A percentile compares a stretch with the other conserved stretches of the same genome.
These are phyloP conservation scores for Fomitopsis pulvina DNA, from an alignment of 768 basidiomycete species.

Conservation along the genomic window DNA sequence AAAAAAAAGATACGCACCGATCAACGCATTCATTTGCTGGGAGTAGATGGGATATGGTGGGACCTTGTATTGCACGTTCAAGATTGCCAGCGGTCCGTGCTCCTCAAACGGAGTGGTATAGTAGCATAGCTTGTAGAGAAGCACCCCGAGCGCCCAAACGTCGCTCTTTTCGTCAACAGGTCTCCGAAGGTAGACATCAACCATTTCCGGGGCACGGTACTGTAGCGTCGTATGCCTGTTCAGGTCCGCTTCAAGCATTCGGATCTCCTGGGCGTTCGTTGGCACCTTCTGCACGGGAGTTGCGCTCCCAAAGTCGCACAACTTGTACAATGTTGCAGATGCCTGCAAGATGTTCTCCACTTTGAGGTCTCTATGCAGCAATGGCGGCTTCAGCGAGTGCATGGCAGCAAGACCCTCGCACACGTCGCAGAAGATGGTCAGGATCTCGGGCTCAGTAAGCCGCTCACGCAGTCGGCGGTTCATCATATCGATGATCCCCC, in stretches of 20 bases:
- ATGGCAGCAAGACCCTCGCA: slow-evolving; percentile 96
- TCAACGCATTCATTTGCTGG: slow-evolving; percentile 70
- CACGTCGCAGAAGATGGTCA: slow-evolving; percentile 96
- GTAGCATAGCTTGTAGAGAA: slow-evolving; percentile 98
- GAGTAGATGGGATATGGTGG: slow-evolving; percentile 89
- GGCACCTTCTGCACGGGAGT: slow-evolving; percentile 73
- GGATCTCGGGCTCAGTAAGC: slow-evolving; percentile 90
- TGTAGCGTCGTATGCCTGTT: slow-evolving; percentile 95
- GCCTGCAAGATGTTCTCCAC: slow-evolving; percentile 98
- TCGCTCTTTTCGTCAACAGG: slow-evolving; percentile 93
- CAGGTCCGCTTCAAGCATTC: slow-evolving; percentile 82
- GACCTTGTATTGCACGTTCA: slow-evolving; percentile 93
- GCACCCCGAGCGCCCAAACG: slow-evolving; percentile 95
- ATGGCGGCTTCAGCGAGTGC: slow-evolving; percentile 86
- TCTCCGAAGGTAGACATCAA: slow-evolving; percentile 78
- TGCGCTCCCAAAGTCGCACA: slow-evolving; percentile 97
- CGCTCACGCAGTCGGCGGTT: slow-evolving; percentile 93
- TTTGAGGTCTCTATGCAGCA: slow-evolving; percentile 96
- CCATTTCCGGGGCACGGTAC: slow-evolving; percentile 98
- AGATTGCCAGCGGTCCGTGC: slow-evolving; percentile 91
- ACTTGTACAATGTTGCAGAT: slow-evolving; percentile 77
- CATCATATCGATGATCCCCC: slow-evolving; percentile 99
- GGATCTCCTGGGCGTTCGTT: slow-evolving; percentile 74
- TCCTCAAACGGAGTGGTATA: slow-evolving; percentile 99
- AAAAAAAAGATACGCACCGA: slow-evolving; percentile 45